Evolutionary conservation across 225 moss, liverwort and hornwort genomes (phyloP), one percentile per base, ranked within the genome.

Genomic region (Takakia lepidozioides): DNA sequence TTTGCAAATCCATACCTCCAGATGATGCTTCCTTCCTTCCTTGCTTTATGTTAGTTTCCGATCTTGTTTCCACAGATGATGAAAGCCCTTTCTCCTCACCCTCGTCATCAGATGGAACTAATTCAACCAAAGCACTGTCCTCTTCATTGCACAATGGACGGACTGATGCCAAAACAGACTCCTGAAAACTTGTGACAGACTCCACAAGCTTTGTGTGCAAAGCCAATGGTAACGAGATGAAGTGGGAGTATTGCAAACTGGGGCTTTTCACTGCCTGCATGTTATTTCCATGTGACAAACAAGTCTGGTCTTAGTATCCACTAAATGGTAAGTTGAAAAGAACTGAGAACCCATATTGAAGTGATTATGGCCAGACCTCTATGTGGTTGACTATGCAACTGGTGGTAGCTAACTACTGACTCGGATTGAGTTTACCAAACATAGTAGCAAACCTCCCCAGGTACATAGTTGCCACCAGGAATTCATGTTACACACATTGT

Each of bases 211-310:
- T 68, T 39, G 72, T 55, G 55, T 85, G 66, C 29, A 55, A 45
- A 18, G 84, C 75, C 57, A 90, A 65, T 9, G 95, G 95, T 41
- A 95, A 62, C 32, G 90, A 95, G 32, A 95, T 73, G 51, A 95
- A 87, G 67, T 95, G 95, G 23, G 90, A 70, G 53, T 95, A 95
- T 55, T 64, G 84, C 51, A 87, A 70, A 25, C 66, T 78, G 51
- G 73, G 73, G 48, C 69, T 81, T 46, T 75, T 49, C 34, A 87
- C 76, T 30, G 82, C 84, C 83, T 88, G 87, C 39, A 34, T n/a
- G n/a, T n/a, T n/a, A n/a, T n/a, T n/a, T n/a, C n/a, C n/a, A n/a
- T n/a, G n/a, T n/a, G n/a, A n/a, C n/a, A n/a, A n/a, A n/a, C n/a
- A n/a, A n/a, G n/a, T n/a, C n/a, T n/a, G n/a, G n/a, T n/a, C n/a